These are phyloP conservation scores for Tephrocybe sp. DNA, from an alignment of 768 basidiomycete species.

Conservation along the genomic window DNA sequence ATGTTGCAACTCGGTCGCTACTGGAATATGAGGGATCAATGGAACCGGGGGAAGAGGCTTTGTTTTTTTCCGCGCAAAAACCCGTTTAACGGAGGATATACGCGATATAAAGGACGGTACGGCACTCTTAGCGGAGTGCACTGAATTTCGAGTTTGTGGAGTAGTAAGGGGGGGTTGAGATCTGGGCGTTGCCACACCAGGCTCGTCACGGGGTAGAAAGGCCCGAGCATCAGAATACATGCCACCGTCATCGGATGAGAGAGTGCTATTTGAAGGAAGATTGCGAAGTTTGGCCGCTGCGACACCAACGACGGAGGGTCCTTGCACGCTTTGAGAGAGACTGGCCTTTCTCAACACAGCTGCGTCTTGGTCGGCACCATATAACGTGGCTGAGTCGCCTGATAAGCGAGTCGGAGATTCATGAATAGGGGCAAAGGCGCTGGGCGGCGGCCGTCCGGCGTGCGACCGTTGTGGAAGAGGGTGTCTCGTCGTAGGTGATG, in stretches of 20 bases:
- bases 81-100: constrained; percentile 39
- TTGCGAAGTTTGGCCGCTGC: constrained; percentile 29
- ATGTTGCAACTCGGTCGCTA: constrained; percentile 40
- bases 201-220: neutral
- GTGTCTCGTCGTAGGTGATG: constrained; percentile 9
- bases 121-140: constrained; percentile 45
- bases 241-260: neutral
- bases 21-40: constrained; percentile 43
- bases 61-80: constrained; percentile 40
- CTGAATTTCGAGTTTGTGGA: constrained; percentile 35
- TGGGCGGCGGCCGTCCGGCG: constrained; percentile 32
- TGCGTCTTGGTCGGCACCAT: constrained; percentile 29
- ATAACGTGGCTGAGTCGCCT: constrained; percentile 40
- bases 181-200: neutral
- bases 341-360: constrained; percentile 25
- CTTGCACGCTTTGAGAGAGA: constrained; percentile 18
- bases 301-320: constrained; percentile 30
- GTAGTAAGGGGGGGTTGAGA: constrained; percentile 16
- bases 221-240: constrained; percentile 6
- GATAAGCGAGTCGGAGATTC: constrained; percentile 26
- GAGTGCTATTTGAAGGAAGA: neutral
- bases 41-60: constrained; percentile 67
- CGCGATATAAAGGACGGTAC: constrained; percentile 54
- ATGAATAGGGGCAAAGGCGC: constrained; percentile 32
- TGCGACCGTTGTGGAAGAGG: constrained; percentile 8